A percentile compares a stretch with the other conserved stretches of the same genome.
These are phyloP conservation scores for Leishmania martiniquensis DNA, from an alignment of 208 protist genomes.

Conservation along the genomic window DNA sequence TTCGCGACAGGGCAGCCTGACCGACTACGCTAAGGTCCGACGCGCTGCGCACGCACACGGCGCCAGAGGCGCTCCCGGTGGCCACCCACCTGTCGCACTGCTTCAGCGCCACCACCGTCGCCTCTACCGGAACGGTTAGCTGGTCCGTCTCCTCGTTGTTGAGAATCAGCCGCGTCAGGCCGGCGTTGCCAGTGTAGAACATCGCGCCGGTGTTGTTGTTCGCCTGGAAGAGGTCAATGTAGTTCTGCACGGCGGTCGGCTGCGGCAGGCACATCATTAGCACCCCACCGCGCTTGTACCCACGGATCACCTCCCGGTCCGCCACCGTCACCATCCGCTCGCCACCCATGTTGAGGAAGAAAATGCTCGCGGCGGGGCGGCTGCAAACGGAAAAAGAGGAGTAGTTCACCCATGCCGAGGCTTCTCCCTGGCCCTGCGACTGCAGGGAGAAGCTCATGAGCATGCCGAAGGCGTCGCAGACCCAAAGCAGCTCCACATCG, in stretches of 20 bases:
- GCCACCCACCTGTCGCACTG: constrained; percentile 76
- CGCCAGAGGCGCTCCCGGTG: constrained; percentile 67
- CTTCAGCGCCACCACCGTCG: constrained; percentile 57
- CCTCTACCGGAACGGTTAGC: constrained; percentile 63
- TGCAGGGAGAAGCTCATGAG: constrained; percentile 81
- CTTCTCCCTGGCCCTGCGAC: constrained; percentile 58
- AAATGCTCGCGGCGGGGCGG: constrained; percentile 61
- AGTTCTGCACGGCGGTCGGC: constrained; percentile 66
- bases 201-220: constrained; percentile 66
- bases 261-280: constrained; percentile 62
- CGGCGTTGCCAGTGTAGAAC: constrained; percentile 84
- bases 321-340: constrained; percentile 82
- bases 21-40: constrained; percentile 50
- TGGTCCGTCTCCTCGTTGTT: constrained; percentile 40
- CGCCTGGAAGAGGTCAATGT: constrained; percentile 83
- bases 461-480: constrained; percentile 79
- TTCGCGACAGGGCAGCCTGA: constrained; percentile 46
- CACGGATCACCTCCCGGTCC: constrained; percentile 77
- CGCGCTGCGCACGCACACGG: constrained; percentile 61
- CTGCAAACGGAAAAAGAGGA: constrained; percentile 80
- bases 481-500: constrained; percentile 87
- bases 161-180: constrained; percentile 73
- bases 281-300: constrained; percentile 83
- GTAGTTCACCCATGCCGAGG: constrained; percentile 72
- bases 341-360: constrained; percentile 61